Base-by-base conservation (phyloP, 495 filamentous ascomycete species). In the Cercophora samala region DNA sequence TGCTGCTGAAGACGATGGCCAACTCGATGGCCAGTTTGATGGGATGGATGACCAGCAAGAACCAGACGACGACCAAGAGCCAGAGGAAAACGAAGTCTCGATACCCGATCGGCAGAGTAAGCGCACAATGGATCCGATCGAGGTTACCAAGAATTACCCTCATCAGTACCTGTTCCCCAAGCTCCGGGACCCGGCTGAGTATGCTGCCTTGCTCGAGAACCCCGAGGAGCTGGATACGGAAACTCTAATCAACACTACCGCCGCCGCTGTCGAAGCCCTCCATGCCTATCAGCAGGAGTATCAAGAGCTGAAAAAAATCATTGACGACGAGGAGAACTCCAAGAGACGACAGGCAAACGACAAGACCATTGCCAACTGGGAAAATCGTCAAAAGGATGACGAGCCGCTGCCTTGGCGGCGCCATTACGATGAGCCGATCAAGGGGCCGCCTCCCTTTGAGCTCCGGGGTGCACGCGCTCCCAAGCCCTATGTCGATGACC, bases 251-350 rank as follows among this genome's bases (percentile, higher is more conserved):
- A 73, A 74, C 5, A 77, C 83, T 17, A 78, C 86, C 4, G 79
- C 83, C 32, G 84, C 86, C 60, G 81, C 82, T 2, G 83, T 82
- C 15, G 73, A 80, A 58, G 82, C 83, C 4, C 69, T 93, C 63
- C 77, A 79, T 53, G 76, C 77, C 5, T 88, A 87, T 80, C 88
- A 93, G 73, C 80, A 87, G 19, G 88, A 93, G 69, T 91, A 83
- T 70, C 71, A 86, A 15, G 80, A 80, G 18, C 81, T 93, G 5
- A 83, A 88, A 64, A 83, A 84, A 63, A 78, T 87, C 46, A 77
- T 84, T 21, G 83, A 84, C 46, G 82, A 77, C 63, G 73, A 76
- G 69, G 83, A 72, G 71, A 86, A 75, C 72, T 80, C 75, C 65
- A 75, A 79, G 26, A 80, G 82, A n/a, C 80, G 78, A 46, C 71